phyloP scores from a whole-genome alignment of 169 alveolate genomes.

The Plasmodium sp. region DNA sequence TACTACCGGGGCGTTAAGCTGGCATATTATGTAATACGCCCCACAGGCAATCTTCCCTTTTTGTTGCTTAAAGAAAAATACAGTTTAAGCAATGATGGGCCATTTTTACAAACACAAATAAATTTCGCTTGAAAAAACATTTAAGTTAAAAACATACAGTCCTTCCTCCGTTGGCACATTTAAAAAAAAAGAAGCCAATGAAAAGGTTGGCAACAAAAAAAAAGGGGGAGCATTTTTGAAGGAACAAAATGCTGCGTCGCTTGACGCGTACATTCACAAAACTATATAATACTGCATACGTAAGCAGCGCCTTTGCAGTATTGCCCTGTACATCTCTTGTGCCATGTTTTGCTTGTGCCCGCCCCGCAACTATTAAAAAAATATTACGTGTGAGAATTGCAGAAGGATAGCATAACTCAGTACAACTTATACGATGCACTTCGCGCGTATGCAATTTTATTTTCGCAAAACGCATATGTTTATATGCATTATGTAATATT shows the following conservation, averaged over 20 bases:
- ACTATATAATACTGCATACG: not conserved
- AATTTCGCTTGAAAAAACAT: not conserved
- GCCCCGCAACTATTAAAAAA: not conserved
- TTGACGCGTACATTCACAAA: not conserved
- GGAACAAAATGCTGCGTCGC: not conserved
- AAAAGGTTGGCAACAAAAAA: not conserved
- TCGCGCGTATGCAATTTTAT: not conserved
- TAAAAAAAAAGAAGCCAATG: not conserved
- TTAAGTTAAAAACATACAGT: not conserved
- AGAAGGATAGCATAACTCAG: not conserved
- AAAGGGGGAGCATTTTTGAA: not conserved
- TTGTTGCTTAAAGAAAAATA: not conserved
- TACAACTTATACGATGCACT: not conserved
- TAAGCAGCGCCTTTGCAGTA: not conserved
- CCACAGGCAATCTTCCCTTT: not conserved
- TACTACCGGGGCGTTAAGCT: not conserved
- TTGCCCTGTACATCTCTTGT: not conserved
- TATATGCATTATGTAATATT: too few species aligned
- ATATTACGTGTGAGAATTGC: not conserved
- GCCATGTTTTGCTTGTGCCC: not conserved
- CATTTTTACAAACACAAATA: not conserved
- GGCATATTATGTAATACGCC: not conserved
- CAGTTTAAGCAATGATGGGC: not conserved
- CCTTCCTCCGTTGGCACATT: not conserved
- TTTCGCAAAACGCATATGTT: not conserved